These are phyloP conservation scores for Cardamine resedifolia DNA, from an alignment of 345 rosid genomes.

Conservation along the genomic window DNA sequence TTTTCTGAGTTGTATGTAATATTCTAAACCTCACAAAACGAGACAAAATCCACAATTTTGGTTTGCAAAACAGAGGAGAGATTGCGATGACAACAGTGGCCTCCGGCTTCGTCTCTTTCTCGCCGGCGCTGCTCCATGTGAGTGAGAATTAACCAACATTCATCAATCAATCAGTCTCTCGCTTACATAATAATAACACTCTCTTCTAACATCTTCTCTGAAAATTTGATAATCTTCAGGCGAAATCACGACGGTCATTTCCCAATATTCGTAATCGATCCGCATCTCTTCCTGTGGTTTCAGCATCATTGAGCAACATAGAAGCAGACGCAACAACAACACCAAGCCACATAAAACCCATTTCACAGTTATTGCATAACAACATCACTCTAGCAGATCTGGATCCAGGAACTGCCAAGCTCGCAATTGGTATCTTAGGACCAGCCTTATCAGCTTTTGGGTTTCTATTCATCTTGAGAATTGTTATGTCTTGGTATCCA, in stretches of 20 bases:
- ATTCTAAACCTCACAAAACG: slow-evolving; percentile 20
- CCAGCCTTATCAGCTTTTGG: slow-evolving; percentile 72
- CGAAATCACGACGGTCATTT: slow-evolving; percentile 18
- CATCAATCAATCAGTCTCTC: neutral
- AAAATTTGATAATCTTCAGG: slow-evolving; percentile 2
- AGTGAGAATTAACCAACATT: neutral
- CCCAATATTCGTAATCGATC: neutral
- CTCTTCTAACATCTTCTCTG: slow-evolving; percentile 10
- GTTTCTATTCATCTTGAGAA: slow-evolving; percentile 70
- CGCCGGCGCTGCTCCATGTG: slow-evolving; percentile 20
- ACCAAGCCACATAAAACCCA: neutral
- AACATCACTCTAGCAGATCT: slow-evolving; percentile 52
- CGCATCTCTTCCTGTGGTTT: slow-evolving; percentile 1
- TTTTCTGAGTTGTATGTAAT: neutral
- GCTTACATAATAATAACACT: neutral
- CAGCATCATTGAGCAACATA: slow-evolving; percentile 19
- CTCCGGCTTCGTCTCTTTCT: slow-evolving; percentile 24
- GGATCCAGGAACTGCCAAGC: slow-evolving; percentile 75
- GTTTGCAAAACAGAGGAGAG: slow-evolving; percentile 3
- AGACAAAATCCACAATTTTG: too few relatives aligned
- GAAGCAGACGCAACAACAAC: slow-evolving; percentile 22
- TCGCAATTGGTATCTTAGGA: slow-evolving; percentile 64
- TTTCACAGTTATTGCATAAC: slow-evolving; percentile 24
- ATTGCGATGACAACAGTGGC: slow-evolving; percentile 25
- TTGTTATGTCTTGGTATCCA: slow-evolving; percentile 96